Base-by-base conservation (phyloP, 2,329 filamentous ascomycete genomes). In the Ascochyta koolunga region DNA sequence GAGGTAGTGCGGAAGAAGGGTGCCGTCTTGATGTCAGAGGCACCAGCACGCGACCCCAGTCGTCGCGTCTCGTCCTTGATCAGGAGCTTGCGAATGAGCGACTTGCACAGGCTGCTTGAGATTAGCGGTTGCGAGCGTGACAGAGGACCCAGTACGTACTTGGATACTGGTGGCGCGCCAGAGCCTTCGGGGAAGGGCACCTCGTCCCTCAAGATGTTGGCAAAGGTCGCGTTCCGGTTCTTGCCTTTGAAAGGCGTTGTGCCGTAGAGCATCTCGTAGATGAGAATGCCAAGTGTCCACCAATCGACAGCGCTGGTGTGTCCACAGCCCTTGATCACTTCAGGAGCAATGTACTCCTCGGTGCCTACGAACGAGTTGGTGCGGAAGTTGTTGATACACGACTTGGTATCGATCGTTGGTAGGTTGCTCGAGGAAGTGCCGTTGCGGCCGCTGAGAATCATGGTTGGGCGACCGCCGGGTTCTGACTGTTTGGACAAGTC, bases 241-340 rank as follows among this genome's bases (percentile, higher is more conserved):
- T 99, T 98, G 65, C 95, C 95, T 81, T 99, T 99, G 83, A 99
- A 99, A 1, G 95, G 95, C 0, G 95, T 99, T 0, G 93, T 99
- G 50, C 95, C 95, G 78, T 93, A 99, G 31, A 99, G 82, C 95
- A 99, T 99, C 77, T 99, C 95, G 75, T 98, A 99, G 51, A 99
- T 92, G 70, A 99, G 78, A 64, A 99, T 98, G 18, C 95, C 95
- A 47, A 99, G 78, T 0, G 95, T 99, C 95, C 95, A 99, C 95
- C 95, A 99, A 76, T 99, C 95, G 13, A 99, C 95, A 13, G 95
- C 95, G 72, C 93, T 98, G 7, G 95, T 99, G 77, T 99, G 95
- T 21, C 95, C 95, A 71, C 93, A 97, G 33, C 95, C 95, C 78
- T 98, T 98, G 74, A 99, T 99, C 31, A 99, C 95, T 76, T 99